Evolutionary conservation across 1,139 yeast genomes (phyloP), one percentile per base, ranked within the genome.

Genomic region (Petasospora fabianii): DNA sequence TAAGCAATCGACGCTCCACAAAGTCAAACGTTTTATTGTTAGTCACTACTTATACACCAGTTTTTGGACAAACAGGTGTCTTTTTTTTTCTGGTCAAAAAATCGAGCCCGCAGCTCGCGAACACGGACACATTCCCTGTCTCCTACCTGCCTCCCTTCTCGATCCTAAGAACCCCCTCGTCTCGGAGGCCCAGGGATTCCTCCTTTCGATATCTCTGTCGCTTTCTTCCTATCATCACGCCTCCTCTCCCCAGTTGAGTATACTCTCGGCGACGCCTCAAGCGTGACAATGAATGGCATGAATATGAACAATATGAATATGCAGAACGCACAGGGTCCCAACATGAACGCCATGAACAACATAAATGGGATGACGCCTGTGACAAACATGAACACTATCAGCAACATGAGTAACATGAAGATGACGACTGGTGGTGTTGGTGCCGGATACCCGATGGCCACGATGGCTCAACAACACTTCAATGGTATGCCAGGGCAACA

Each of bases 291-390:
- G 39, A 30, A 30, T 29, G 24, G 33, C 6, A 15, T 27, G 29
- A 21, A 17, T 28, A 35, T 38, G 42, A 34, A 30, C 42, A 29
- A 4, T 21, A 42, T 35, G 39, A 36, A 31, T 32, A 27, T 36
- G 39, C 27, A 14, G 12, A 18, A 32, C 20, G 26, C 26, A 30
- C 36, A 27, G 26, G 24, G 22, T 29, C 36, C 12, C 33, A 22
- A 12, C 32, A 30, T 36, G 39, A 31, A 32, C 27, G 34, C 36
- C 31, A 36, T 39, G 44, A 36, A 32, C 39, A 32, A 5, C 34
- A 42, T 27, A 38, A 34, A 27, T 29, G 16, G 17, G 19, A 36
- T 20, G 22, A 20, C 20, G 36, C 21, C 15, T 21, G 30, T 17
- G 32, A 27, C 13, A 33, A 24, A 24, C 36, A 28, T 28, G 41